phyloP scores from a whole-genome alignment of 2,329 filamentous ascomycete genomes.

The Colletotrichum falcatum region DNA sequence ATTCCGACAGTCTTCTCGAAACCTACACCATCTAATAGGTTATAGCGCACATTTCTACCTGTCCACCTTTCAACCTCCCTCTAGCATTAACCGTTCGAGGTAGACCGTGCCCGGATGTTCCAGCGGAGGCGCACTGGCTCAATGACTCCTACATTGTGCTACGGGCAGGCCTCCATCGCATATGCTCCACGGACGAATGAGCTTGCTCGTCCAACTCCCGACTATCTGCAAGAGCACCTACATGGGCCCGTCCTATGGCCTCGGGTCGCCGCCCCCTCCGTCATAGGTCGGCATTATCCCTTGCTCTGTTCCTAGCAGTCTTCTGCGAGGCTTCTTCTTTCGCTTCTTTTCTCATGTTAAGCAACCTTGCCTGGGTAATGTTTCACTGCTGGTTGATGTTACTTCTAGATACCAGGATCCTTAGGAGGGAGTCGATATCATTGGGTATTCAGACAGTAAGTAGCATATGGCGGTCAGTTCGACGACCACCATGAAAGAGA shows the following conservation, averaged over 20 bases:
- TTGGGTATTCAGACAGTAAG: not conserved
- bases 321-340: not conserved
- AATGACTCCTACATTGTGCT: not conserved
- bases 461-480: not conserved
- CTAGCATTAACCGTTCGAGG: slow-evolving; percentile 8
- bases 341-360: not conserved
- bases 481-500: no score
- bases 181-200: slow-evolving; percentile 2
- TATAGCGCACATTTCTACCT: not conserved
- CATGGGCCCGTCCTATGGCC: slow-evolving; percentile 26
- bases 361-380: not conserved
- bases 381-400: slow-evolving; percentile 7
- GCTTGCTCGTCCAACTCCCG: slow-evolving; percentile 15
- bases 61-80: not conserved
- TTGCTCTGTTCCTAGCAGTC: slow-evolving; percentile 19
- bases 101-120: slow-evolving; percentile 20
- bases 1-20: slow-evolving; percentile 38
- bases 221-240: slow-evolving; percentile 17
- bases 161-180: not conserved
- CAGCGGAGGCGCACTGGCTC: slow-evolving; percentile 22
- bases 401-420: not conserved
- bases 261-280: slow-evolving; percentile 34
- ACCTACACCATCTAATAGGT: slow-evolving; percentile 24
- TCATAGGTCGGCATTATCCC: slow-evolving; percentile 28
- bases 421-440: not conserved